Conservation (phyloP, 345 rosid species). For the Populus davidiana region DNA sequence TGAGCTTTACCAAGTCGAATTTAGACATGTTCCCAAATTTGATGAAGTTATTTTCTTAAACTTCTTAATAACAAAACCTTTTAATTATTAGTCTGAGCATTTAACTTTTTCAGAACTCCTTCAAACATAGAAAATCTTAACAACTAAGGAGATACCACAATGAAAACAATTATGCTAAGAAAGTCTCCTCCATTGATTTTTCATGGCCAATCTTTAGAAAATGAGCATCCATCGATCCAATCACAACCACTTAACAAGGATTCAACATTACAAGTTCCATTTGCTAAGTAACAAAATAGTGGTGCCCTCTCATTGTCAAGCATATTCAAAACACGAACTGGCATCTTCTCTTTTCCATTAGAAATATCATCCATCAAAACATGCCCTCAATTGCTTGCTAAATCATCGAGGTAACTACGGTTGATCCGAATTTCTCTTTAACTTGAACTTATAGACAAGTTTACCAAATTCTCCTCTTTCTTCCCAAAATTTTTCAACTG, state of each 20-base stretch:
- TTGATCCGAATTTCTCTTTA: constrained; percentile 20
- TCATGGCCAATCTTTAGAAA: constrained; percentile 43
- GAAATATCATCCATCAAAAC: constrained; percentile 12
- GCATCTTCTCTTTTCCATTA: constrained; percentile 16
- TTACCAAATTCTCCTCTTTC: constrained; percentile 23
- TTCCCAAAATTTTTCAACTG: constrained; percentile 13
- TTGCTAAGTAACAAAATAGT: not conserved
- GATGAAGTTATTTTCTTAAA: too few species aligned
- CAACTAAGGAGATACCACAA: too few species aligned
- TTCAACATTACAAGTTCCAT: not conserved
- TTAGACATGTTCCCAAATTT: too few species aligned
- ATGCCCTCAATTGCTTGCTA: not conserved
- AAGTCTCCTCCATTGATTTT: constrained; percentile 42
- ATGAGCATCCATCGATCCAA: constrained; percentile 19
- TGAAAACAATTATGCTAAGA: not conserved
- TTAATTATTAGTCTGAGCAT: too few species aligned
- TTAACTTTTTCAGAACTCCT: too few species aligned
- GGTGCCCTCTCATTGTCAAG: not conserved
- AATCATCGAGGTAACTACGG: not conserved
- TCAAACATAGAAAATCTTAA: too few species aligned
- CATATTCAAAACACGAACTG: constrained; percentile 7
- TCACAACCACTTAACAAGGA: constrained; percentile 5
- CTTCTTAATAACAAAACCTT: too few species aligned
- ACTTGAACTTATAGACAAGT: constrained; percentile 21
- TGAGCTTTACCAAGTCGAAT: too few species aligned